Evolutionary conservation across 768 basidiomycete genomes (phyloP).

Genomic region (Kwoniella dendrophila): DNA sequence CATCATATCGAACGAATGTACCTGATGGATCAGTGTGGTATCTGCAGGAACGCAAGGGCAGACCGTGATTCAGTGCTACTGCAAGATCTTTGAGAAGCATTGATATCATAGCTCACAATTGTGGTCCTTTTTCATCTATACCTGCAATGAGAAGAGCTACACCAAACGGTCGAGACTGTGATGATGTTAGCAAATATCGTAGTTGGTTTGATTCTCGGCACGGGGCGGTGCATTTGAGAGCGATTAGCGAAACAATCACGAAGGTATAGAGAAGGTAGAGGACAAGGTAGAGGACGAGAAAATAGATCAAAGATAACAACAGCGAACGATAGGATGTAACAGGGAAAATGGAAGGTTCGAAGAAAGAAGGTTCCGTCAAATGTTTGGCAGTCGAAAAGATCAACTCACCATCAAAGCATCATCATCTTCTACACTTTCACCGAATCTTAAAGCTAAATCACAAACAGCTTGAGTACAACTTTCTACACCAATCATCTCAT

Average conservation of each 20-base stretch:
- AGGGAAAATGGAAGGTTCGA: not conserved
- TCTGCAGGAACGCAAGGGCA: constrained; percentile 58
- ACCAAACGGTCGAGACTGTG: constrained; percentile 88
- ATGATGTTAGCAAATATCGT: not conserved
- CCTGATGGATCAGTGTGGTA: constrained; percentile 99
- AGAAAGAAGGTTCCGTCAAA: not conserved
- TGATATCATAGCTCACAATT: constrained; percentile 72
- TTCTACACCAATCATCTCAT: constrained; percentile 95
- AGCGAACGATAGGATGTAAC: not conserved
- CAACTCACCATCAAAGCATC: constrained; percentile 86
- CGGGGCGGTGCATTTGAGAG: no score
- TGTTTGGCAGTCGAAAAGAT: not conserved
- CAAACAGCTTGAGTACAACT: constrained; percentile 97
- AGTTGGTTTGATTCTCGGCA: no score
- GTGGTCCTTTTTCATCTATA: constrained; percentile 91
- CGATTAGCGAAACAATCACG: no score
- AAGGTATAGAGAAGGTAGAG: no score
- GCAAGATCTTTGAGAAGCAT: not conserved
- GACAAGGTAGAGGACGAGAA: no score
- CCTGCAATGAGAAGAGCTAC: constrained; percentile 98
- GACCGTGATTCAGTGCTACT: not conserved
- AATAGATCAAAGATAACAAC: not conserved
- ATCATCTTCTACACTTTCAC: constrained; percentile 98
- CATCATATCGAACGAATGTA: constrained; percentile 93
- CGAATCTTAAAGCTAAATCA: constrained; percentile 93